phyloP scores from a whole-genome alignment of 1,139 yeast species.

The Zygosaccharomyces sapae region DNA sequence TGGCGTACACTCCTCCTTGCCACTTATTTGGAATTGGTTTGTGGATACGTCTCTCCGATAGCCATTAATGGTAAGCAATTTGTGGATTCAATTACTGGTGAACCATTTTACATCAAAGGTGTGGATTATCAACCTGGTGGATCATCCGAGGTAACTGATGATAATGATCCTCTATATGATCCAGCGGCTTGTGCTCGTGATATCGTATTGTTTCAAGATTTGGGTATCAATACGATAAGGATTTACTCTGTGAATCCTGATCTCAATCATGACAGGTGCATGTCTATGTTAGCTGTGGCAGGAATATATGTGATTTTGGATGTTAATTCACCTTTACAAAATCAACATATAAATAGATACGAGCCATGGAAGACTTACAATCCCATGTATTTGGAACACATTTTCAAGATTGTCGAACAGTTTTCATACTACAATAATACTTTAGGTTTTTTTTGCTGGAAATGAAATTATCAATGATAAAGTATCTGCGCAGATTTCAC shows the following conservation, averaged over 20 bases:
- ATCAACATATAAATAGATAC: slow-evolving; percentile 76
- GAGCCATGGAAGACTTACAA: slow-evolving; percentile 88
- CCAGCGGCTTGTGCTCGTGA: slow-evolving; percentile 54
- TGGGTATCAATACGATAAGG: slow-evolving; percentile 56
- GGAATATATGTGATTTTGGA: slow-evolving; percentile 89
- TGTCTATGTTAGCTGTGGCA: slow-evolving; percentile 85
- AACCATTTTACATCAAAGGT: slow-evolving; percentile 78
- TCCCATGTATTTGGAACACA: slow-evolving; percentile 62
- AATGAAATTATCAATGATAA: slow-evolving; percentile 86
- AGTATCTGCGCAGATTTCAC: slow-evolving; percentile 63
- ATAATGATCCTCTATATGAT: slow-evolving; percentile 52
- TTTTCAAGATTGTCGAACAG: slow-evolving; percentile 75
- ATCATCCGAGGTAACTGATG: slow-evolving; percentile 49
- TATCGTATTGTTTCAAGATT: slow-evolving; percentile 51
- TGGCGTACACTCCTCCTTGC: background rate
- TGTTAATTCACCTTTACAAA: slow-evolving; percentile 78
- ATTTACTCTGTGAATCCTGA: slow-evolving; percentile 83
- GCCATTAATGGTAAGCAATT: slow-evolving; percentile 65
- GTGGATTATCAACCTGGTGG: slow-evolving; percentile 90
- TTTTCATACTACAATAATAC: slow-evolving; percentile 84
- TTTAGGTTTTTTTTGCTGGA: slow-evolving; percentile 87
- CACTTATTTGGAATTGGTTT: background rate
- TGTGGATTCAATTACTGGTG: slow-evolving; percentile 67
- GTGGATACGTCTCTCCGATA: slow-evolving; percentile 52
- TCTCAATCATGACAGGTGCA: slow-evolving; percentile 81